Conservation (phyloP, 352 stramenopile species). For the Pythium aristosporum region DNA sequence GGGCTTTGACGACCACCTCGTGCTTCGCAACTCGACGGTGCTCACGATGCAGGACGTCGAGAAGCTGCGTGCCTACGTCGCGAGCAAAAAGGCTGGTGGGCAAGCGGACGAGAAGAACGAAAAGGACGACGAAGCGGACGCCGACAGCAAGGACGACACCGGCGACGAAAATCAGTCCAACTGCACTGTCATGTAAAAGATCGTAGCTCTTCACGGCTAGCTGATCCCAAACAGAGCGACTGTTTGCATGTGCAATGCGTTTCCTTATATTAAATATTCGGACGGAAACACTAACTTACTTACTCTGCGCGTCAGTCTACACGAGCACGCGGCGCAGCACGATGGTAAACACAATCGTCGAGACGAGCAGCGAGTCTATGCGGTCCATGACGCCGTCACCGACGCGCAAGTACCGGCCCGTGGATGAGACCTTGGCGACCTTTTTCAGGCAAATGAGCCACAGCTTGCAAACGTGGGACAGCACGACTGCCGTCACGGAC, state of each 20-base stretch:
- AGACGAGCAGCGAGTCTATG: slow-evolving; percentile 59
- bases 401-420: slow-evolving; percentile 40
- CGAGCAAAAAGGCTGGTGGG: slow-evolving; percentile 22
- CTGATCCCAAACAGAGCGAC: too few relatives aligned
- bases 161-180: slow-evolving; percentile 6
- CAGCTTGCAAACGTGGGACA: slow-evolving; percentile 55
- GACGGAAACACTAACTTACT: neutral
- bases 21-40: slow-evolving; percentile 79
- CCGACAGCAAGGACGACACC: slow-evolving; percentile 23
- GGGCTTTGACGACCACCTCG: slow-evolving; percentile 58
- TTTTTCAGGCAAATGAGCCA: slow-evolving; percentile 67
- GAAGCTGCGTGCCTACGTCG: slow-evolving; percentile 49
- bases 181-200: slow-evolving; percentile 13
- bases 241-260: neutral
- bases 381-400: slow-evolving; percentile 59
- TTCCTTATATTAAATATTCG: slow-evolving; percentile 10
- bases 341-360: slow-evolving; percentile 46
- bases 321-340: slow-evolving; percentile 16
- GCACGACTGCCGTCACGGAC: slow-evolving; percentile 39
- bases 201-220: too few relatives aligned
- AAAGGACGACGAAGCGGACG: slow-evolving; percentile 3
- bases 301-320: neutral
- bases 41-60: slow-evolving; percentile 76
- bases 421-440: slow-evolving; percentile 44
- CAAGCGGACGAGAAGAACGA: neutral